Percentiles rank a stretch among this genome's conserved stretches.
phyloP scores from a whole-genome alignment of 306 rosid species.

The Dryas octopetala region DNA sequence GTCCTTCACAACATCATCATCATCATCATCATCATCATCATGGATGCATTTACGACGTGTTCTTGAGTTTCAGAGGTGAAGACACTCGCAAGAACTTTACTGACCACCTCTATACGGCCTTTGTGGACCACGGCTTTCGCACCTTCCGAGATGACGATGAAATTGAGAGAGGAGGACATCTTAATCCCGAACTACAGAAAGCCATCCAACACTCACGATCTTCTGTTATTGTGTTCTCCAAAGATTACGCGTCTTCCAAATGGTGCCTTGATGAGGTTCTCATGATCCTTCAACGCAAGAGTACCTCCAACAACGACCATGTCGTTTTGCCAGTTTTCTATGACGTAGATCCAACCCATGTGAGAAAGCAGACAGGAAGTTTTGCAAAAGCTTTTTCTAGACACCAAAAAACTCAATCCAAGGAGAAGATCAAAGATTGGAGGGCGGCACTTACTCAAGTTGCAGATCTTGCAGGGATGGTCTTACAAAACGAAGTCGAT shows the following conservation, averaged over 20 bases:
- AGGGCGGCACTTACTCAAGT: not conserved
- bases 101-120: not conserved
- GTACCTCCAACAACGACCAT: not conserved
- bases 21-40: not conserved
- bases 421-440: not conserved
- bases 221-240: not conserved
- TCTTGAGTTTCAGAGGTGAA: slow-evolving; percentile 11
- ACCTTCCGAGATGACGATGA: slow-evolving; percentile 1
- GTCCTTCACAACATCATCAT: no score
- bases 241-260: not conserved
- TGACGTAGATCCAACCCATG: not conserved
- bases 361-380: not conserved
- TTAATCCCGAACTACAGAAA: not conserved
- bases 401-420: not conserved
- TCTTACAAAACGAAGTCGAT: not conserved
- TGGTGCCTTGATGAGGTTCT: slow-evolving; percentile 12
- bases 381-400: not conserved
- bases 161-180: not conserved
- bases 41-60: not conserved
- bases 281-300: not conserved
- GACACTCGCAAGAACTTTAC: not conserved
- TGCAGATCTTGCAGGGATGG: slow-evolving; percentile 1
- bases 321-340: slow-evolving; percentile 7
- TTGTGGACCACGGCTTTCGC: no score
- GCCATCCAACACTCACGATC: not conserved